phyloP scores from a whole-genome alignment of 768 basidiomycete species.

The Piloderma croceum region DNA sequence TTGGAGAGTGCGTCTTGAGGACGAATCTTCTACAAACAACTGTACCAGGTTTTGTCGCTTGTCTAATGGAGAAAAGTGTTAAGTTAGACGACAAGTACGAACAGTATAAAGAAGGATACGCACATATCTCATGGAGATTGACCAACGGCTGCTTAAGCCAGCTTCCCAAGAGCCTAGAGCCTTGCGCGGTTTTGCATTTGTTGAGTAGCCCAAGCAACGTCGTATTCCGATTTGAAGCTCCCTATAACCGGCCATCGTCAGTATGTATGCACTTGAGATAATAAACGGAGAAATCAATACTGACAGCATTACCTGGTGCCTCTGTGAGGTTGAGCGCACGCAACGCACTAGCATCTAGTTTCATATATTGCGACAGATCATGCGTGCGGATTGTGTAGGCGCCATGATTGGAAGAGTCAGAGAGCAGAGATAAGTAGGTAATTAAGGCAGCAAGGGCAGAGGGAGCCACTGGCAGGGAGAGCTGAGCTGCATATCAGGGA shows the following conservation, averaged over 20 bases:
- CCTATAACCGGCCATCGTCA: constrained; percentile 32
- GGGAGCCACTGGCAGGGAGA: constrained; percentile 71
- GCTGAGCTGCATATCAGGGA: constrained; percentile 52
- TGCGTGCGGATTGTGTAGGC: constrained; percentile 80
- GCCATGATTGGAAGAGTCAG: constrained; percentile 73
- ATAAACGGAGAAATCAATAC: constrained; percentile 8
- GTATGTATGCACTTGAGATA: neutral
- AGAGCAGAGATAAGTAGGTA: constrained; percentile 72
- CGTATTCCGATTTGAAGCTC: constrained; percentile 68
- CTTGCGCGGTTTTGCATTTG: constrained; percentile 95
- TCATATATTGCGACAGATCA: constrained; percentile 92
- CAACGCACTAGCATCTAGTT: constrained; percentile 90
- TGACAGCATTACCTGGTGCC: constrained; percentile 51
- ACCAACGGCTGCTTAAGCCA: constrained; percentile 97
- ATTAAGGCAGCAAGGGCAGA: constrained; percentile 78
- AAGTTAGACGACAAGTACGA: too few species aligned
- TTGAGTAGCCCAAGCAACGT: constrained; percentile 88
- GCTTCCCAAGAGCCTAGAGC: constrained; percentile 75
- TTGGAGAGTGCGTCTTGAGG: constrained; percentile 66
- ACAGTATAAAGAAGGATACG: constrained; percentile 23
- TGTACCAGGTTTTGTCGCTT: constrained; percentile 87
- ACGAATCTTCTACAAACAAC: constrained; percentile 73
- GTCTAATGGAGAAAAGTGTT: constrained; percentile 44
- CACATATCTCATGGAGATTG: constrained; percentile 89
- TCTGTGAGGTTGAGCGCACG: constrained; percentile 85